These are phyloP conservation scores for Hygrophila difformis DNA, from an alignment of 257 asterid genomes.

Conservation along the genomic window DNA sequence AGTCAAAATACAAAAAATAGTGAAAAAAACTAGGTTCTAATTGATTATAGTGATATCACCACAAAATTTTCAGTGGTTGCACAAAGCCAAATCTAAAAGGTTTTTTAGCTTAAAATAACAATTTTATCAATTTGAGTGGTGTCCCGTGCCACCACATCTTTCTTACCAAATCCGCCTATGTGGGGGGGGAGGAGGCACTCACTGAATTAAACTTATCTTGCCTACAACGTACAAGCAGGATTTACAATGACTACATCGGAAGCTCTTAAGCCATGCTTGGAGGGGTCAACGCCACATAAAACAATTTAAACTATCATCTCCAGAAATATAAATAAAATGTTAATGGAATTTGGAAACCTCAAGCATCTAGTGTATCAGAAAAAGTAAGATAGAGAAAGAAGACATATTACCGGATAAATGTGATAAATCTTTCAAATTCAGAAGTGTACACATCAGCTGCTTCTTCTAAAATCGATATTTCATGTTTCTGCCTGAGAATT, in stretches of 20 bases:
- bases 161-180: too few species aligned
- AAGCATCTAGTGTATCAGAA: constrained; percentile 4
- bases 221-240: too few species aligned
- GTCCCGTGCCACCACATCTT: too few species aligned
- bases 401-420: constrained; percentile 61
- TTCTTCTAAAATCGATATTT: constrained; percentile 58
- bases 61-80: too few species aligned
- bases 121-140: too few species aligned
- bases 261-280: neutral
- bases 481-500: constrained; percentile 49
- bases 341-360: constrained; percentile 2
- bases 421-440: constrained; percentile 74
- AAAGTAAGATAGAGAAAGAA: constrained; percentile 13
- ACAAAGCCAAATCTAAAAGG: too few species aligned
- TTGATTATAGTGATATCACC: too few species aligned
- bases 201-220: too few species aligned
- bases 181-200: too few species aligned
- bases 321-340: neutral
- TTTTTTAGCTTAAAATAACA: too few species aligned
- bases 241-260: neutral
- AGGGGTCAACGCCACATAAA: neutral
- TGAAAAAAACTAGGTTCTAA: too few species aligned
- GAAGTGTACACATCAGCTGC: constrained; percentile 66
- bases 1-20: too few species aligned
- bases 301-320: neutral